Evolutionary conservation across 805 yeast genomes (phyloP).

Genomic region (Debaryomyces castellii): DNA sequence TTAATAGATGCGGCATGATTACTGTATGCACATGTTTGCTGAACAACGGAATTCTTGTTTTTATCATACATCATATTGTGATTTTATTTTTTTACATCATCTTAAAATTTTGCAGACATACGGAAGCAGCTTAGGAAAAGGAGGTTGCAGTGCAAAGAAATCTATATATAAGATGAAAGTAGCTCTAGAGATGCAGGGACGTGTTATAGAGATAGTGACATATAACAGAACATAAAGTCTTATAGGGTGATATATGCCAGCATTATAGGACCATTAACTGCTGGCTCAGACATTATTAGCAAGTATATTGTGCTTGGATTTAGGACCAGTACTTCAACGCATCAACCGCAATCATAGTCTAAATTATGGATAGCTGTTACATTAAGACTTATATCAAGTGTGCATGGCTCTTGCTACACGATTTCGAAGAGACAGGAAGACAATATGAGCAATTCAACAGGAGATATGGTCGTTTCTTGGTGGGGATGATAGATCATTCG

Average conservation of each 20-base stretch:
- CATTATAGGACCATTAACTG: too few species aligned
- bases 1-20: neutral
- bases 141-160: neutral
- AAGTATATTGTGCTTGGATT: neutral
- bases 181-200: neutral
- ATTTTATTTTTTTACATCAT: neutral
- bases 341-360: neutral
- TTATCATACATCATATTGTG: neutral
- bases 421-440: neutral
- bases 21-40: neutral
- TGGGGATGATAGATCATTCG: slow-evolving; percentile 16
- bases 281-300: neutral
- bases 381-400: slow-evolving; percentile 6
- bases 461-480: slow-evolving; percentile 13
- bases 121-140: neutral
- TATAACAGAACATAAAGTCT: neutral
- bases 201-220: neutral
- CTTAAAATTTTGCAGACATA: neutral
- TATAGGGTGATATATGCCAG: neutral
- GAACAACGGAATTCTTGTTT: neutral
- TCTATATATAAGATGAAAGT: neutral
- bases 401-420: slow-evolving; percentile 7
- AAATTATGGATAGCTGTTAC: slow-evolving; percentile 3
- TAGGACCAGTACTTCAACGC: neutral
- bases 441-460: slow-evolving; percentile 4